Conservation (phyloP, 495 filamentous ascomycete genomes). For the Penicillium pulvis region DNA sequence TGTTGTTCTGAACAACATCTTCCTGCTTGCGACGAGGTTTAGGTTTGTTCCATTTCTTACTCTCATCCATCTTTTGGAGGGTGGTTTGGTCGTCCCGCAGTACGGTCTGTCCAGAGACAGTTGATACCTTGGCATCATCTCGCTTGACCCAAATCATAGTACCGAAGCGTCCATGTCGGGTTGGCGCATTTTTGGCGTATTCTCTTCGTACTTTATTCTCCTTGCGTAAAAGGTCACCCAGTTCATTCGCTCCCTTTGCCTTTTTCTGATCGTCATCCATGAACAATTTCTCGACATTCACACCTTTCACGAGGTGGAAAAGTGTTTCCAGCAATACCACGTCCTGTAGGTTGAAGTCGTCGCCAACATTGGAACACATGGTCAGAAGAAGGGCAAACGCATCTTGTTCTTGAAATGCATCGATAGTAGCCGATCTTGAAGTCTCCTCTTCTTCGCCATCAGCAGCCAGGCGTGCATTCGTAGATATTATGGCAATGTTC, state of each 20-base stretch:
- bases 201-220: constrained; percentile 79
- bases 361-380: constrained; percentile 84
- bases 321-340: constrained; percentile 83
- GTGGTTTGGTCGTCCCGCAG: constrained; percentile 72
- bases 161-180: constrained; percentile 91
- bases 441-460: constrained; percentile 86
- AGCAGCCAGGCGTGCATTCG: constrained; percentile 57
- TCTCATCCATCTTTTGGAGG: constrained; percentile 85
- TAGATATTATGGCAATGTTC: constrained; percentile 82
- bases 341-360: constrained; percentile 89
- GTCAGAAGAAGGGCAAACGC: constrained; percentile 82
- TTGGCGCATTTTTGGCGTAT: constrained; percentile 78
- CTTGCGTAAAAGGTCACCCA: constrained; percentile 70
- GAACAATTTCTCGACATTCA: constrained; percentile 84
- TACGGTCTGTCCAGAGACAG: constrained; percentile 84
- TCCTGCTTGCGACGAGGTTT: constrained; percentile 63
- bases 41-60: constrained; percentile 88
- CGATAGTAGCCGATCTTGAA: constrained; percentile 82
- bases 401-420: constrained; percentile 87
- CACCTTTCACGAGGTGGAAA: constrained; percentile 88
- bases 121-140: constrained; percentile 75
- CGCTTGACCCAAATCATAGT: constrained; percentile 97
- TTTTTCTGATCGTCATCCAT: constrained; percentile 72
- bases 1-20: constrained; percentile 60
- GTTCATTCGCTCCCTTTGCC: constrained; percentile 68